phyloP scores from a whole-genome alignment of 2,329 filamentous ascomycete species.

The Penicillium corylophilum region DNA sequence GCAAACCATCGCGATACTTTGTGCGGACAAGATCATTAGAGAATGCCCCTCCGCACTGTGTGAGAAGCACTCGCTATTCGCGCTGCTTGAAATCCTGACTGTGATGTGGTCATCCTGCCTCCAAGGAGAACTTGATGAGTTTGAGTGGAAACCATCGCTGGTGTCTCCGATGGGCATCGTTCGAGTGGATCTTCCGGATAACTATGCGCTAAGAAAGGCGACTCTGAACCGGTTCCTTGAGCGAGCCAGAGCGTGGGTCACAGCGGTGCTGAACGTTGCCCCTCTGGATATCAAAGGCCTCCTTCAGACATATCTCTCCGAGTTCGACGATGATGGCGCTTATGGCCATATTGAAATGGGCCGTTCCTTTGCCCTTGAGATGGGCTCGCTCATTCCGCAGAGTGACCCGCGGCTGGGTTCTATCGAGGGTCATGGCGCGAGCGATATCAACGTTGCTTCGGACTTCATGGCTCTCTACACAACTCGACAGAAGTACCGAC shows the following conservation, averaged over 20 bases:
- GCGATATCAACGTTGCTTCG: conserved; percentile 83
- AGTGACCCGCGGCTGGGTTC: conserved; percentile 81
- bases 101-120: conserved; percentile 95
- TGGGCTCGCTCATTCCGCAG: conserved; percentile 80
- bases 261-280: conserved; percentile 74
- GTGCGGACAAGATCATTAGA: conserved; percentile 80
- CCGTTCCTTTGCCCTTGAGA: conserved; percentile 88
- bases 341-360: conserved; percentile 92
- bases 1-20: conserved; percentile 78
- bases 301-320: conserved; percentile 92
- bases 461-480: conserved; percentile 98
- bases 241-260: conserved; percentile 78
- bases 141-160: conserved; percentile 80
- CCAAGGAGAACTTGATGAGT: conserved; percentile 91
- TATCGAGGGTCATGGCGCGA: conserved; percentile 71
- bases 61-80: conserved; percentile 86
- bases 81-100: conserved; percentile 84
- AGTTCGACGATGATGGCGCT: conserved; percentile 85
- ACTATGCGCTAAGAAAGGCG: conserved; percentile 75
- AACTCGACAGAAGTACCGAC: conserved; percentile 91
- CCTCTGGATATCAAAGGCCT: conserved; percentile 93
- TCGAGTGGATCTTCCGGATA: conserved; percentile 86
- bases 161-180: conserved; percentile 75
- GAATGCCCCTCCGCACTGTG: conserved; percentile 87
- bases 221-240: conserved; percentile 78